Evolutionary conservation across 345 rosid species (phyloP).

Genomic region (Pistacia atlantica): DNA sequence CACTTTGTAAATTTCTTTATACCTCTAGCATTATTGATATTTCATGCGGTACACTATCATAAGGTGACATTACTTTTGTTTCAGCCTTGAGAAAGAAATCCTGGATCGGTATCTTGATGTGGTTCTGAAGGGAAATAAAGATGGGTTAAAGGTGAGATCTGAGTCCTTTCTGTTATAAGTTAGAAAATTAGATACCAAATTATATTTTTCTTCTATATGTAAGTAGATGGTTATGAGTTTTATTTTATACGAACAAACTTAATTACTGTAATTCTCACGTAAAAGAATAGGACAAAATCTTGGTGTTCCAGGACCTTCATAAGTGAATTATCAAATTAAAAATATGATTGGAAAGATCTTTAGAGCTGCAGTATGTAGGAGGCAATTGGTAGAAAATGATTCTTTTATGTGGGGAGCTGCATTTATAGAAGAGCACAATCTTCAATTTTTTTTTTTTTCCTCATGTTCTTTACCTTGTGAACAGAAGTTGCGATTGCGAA

Average conservation of each 20-base stretch:
- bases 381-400: conserved; percentile 13
- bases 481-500: conserved; percentile 81
- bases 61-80: conserved; percentile 27
- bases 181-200: not conserved
- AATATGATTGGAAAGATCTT: not conserved
- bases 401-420: not conserved
- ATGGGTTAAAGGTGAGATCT: conserved; percentile 80
- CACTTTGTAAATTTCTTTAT: no score
- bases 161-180: not conserved
- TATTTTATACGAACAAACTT: not conserved
- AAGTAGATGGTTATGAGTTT: not conserved
- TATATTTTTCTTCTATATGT: not conserved
- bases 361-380: not conserved
- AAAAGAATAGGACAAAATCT: conserved; percentile 6
- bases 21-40: not conserved
- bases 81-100: conserved; percentile 93
- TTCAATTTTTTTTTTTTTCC: not conserved
- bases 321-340: not conserved
- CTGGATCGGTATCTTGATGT: conserved; percentile 83
- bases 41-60: not conserved
- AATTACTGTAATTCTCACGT: not conserved
- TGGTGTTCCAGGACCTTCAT: not conserved
- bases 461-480: conserved; percentile 19
- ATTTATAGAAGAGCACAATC: not conserved
- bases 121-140: conserved; percentile 94